phyloP scores from a whole-genome alignment of 2,329 filamentous ascomycete genomes.

The Dothideomycetes sp. region DNA sequence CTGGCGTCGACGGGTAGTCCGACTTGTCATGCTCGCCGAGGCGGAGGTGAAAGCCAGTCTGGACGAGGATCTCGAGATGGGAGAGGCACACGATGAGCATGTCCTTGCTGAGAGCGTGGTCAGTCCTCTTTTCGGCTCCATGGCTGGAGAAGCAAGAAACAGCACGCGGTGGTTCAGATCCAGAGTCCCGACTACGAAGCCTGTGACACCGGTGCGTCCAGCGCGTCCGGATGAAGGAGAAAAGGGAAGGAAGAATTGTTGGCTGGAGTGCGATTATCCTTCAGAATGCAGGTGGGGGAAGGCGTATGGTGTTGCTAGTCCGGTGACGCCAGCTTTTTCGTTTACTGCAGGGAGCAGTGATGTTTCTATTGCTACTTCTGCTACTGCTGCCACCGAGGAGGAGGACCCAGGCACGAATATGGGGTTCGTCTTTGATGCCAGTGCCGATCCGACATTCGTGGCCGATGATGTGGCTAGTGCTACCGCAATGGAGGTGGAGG shows the following conservation, averaged over 20 bases:
- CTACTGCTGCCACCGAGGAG: too few relatives aligned
- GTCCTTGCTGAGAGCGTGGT: constrained; percentile 1
- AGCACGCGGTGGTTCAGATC: not conserved
- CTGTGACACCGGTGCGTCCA: not conserved
- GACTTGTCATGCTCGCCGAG: constrained; percentile 16
- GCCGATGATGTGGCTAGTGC: not conserved
- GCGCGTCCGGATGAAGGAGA: constrained; percentile 9
- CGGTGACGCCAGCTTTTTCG: constrained; percentile 7
- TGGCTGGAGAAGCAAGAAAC: not conserved
- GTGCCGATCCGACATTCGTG: not conserved
- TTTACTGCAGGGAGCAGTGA: too few relatives aligned
- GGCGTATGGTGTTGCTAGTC: constrained; percentile 17
- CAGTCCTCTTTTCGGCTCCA: not conserved
- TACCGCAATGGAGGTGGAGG: not conserved
- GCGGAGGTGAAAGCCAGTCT: constrained; percentile 1
- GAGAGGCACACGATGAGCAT: constrained; percentile 10
- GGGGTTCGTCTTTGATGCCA: not conserved
- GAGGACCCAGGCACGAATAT: too few relatives aligned
- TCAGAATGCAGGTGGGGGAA: constrained; percentile 33
- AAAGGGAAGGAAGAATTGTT: constrained; percentile 27
- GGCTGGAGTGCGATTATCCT: constrained; percentile 34
- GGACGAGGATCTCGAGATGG: constrained; percentile 5
- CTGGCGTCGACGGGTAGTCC: constrained; percentile 30
- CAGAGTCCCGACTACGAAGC: not conserved
- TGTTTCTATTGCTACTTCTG: too few relatives aligned